Base-by-base conservation (phyloP, 2,329 filamentous ascomycete species). In the Talaromyces sp. region DNA sequence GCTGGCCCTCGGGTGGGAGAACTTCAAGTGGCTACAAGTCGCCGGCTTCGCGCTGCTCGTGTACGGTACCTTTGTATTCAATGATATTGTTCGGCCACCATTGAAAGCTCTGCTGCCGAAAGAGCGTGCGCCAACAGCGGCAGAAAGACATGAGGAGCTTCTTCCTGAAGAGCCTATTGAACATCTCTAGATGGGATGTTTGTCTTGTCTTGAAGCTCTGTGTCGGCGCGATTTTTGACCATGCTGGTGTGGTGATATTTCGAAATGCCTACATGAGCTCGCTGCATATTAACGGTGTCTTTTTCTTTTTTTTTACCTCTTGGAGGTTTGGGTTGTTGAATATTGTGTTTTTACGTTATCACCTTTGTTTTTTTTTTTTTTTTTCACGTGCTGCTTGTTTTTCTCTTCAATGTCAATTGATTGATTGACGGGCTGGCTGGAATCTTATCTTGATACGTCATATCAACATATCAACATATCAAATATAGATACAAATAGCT, bases 11-110 rank as follows among this genome's bases (percentile, higher is more conserved):
- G 93, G 93, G 63, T 99, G 95, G 95, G 95, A 99, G 78, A 88
- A 86, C 0, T 98, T 99, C 84, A 98, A 98, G 78, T 96, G 91
- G 89, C 84, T 99, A 7, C 95, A 99, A 77, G 91, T 99, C 14
- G 74, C 86, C 3, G 95, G 95, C 1, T 99, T 99, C 68, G 89
- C 80, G 1, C 78, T 97, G 65, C 83, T 99, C 38, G 95, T 99
- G 14, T 99, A 97, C 73, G 96, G 95, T 66, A 99, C 93, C 1
- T 97, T 96, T 76, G 75, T 98, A 49, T 98, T 98, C 81, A 98
- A 98, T 75, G 92, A 96, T 64, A 86, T 99, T 61, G 84, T 98
- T n/a, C 81, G 86, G 62, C 91, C 92, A 24, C 95, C 95, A 0
- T 78, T 96, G 62, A 85, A 86, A 72, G 84, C 83, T 57, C 88